Evolutionary conservation across 139 green algal species (phyloP).

Genomic region (Nannochloris sp.): DNA sequence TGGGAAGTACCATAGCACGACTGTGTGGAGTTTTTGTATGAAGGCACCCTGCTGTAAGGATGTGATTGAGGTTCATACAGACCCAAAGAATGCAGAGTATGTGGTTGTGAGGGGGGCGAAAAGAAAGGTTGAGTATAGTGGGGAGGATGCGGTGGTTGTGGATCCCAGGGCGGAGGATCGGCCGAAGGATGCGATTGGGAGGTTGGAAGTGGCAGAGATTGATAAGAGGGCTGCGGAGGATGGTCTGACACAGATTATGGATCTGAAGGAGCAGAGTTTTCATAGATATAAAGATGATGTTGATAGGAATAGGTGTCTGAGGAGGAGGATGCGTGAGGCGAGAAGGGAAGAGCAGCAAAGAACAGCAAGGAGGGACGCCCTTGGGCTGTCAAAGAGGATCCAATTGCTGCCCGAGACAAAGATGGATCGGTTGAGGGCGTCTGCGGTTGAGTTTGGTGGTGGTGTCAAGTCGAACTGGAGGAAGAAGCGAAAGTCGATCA

Average conservation of each 20-base stretch:
- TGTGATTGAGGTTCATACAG: constrained; percentile 82
- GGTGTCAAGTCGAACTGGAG: constrained; percentile 12
- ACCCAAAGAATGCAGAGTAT: constrained; percentile 87
- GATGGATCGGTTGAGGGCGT: constrained; percentile 38
- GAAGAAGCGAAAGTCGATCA: constrained; percentile 19
- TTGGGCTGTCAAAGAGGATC: constrained; percentile 54
- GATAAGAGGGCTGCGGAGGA: constrained; percentile 5
- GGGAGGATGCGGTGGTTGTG: not conserved
- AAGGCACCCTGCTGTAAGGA: constrained; percentile 72
- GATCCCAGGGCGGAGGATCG: constrained; percentile 1
- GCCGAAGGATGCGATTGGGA: constrained; percentile 2
- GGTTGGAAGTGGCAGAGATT: constrained; percentile 4
- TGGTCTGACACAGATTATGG: not conserved
- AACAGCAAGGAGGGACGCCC: constrained; percentile 25
- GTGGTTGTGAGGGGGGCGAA: constrained; percentile 51
- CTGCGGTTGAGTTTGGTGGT: constrained; percentile 27
- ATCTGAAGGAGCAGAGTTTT: constrained; percentile 4
- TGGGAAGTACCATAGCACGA: constrained; percentile 83
- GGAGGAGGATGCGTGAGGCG: constrained; percentile 11
- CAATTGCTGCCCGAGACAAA: constrained; percentile 42
- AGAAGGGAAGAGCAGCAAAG: constrained; percentile 32
- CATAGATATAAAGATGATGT: not conserved
- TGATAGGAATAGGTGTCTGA: constrained; percentile 15
- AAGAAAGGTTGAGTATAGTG: constrained; percentile 5
- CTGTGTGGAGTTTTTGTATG: constrained; percentile 91